Base-by-base conservation (phyloP, 345 rosid species). In the Salix brachista region DNA sequence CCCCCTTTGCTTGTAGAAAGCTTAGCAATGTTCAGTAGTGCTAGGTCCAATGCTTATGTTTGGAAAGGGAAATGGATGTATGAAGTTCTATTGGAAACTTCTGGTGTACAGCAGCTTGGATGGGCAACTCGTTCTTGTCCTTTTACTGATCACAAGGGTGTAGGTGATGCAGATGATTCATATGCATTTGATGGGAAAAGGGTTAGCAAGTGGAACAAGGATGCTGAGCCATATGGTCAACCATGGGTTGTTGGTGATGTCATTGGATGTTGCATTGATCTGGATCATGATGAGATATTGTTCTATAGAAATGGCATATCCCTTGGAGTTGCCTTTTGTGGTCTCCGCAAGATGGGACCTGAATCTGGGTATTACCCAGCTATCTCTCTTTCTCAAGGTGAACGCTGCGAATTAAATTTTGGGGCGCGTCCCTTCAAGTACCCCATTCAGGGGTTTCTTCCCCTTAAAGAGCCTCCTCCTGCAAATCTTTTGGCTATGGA, bases 11-110 rank as follows among this genome's bases (percentile, higher is more conserved):
- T 91, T 39, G 77, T 96, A 25, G 99, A 96, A 91, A 93, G 99
- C 86, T 78, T 91, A 80, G 91, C 98, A 10, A 80, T 91, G 77
- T 96, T 96, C 80, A 93, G 99, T 75, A 91, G 98, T 21, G 85
- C 81, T 52, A 91, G 97, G 87, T 94, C 97, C 65, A 96, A 96
- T 86, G 87, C 84, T 73, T 89, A 86, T 84, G 91, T 90, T 73
- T 95, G 99, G 99, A 89, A 87, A 84, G 94, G 99, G 19, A 95
- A 89, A 85, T 95, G 99, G 98, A 93, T 95, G 99, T 95, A 93
- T 81, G 99, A 95, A 89, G 97, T 91, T 39, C 79, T 87, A 65
- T 87, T 96, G 62, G 99, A 93, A 85, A 93, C 98, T 80, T 89
- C 93, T n/a, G 98, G 98, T 56, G 85, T 93, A 65, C 99, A 90